Conservation (phyloP, 1,139 yeast genomes). For the Keqinozyma sinolaborantium region DNA sequence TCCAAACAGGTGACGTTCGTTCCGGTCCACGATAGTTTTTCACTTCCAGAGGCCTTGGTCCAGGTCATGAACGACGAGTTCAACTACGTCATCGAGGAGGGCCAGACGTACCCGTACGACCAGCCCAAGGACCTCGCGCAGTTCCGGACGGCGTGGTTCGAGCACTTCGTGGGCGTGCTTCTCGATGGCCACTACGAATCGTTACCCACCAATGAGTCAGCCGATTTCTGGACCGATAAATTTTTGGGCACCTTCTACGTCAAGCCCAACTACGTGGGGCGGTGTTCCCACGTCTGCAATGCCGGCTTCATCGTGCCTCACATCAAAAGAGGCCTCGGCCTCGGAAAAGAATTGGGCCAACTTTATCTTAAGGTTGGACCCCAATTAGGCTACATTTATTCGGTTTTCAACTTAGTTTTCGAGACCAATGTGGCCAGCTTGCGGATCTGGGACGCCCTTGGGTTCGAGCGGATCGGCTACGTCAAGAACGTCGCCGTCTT, state of each 20-base stretch:
- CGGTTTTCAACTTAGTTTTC: conserved; percentile 81
- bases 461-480: conserved; percentile 69
- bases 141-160: conserved; percentile 42
- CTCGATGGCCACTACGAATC: conserved; percentile 31
- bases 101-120: conserved; percentile 47
- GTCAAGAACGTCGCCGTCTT: conserved; percentile 64
- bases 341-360: conserved; percentile 62
- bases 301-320: conserved; percentile 71
- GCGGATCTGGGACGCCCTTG: conserved; percentile 71
- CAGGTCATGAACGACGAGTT: conserved; percentile 33
- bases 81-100: conserved; percentile 47
- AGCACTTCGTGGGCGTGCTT: conserved; percentile 42
- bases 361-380: conserved; percentile 67
- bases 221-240: conserved; percentile 31
- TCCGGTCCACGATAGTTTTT: conserved; percentile 23
- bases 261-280: conserved; percentile 74
- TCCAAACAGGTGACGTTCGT: conserved; percentile 29
- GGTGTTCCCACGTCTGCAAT: conserved; percentile 77
- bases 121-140: conserved; percentile 21
- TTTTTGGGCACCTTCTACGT: conserved; percentile 70
- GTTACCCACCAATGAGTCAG: conserved; percentile 8
- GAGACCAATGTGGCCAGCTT: conserved; percentile 67
- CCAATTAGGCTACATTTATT: conserved; percentile 64
- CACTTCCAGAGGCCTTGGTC: conserved; percentile 34
- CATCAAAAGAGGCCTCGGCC: conserved; percentile 50